Evolutionary conservation across 1,284 basidiomycete genomes (phyloP), one percentile per base, ranked within the genome.

Genomic region (Psilocybe mexicana): DNA sequence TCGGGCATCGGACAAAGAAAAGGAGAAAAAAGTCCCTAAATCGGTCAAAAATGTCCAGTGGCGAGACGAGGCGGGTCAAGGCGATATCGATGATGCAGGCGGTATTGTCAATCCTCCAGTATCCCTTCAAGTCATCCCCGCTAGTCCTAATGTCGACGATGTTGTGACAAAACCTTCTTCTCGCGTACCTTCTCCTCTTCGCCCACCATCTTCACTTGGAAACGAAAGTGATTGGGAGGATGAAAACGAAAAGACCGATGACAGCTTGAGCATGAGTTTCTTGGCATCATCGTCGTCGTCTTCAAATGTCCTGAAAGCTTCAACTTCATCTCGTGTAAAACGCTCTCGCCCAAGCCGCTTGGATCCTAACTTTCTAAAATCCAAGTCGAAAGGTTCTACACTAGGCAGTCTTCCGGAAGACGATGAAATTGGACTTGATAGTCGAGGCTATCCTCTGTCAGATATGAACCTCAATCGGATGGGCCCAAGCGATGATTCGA

Each of bases 171-270:
- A 60, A 49, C 52, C 51, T 28, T 33, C 50, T 11, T 23, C 46
- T 35, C 66, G 70, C 30, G 68, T 64, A 23, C 58, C 64, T 52
- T 70, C 61, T 63, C 72, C 67, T 63, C 67, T 57, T 6, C 67
- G 62, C 49, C 66, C 60, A 36, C 69, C 65, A 30, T 70, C 68
- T 43, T 60, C 67, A 28, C 58, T 70, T 36, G 82, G 87, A 6
- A 90, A 88, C 2, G 90, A 93, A 65, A 90, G 87, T 68, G 92
- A 93, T 58, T 94, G 92, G 92, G 92, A 93, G 71, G 92, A 93
- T 67, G 92, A 92, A 67, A 83, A 87, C 65, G 90, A 92, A 67
- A 86, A 82, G 72, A 89, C 87, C 1, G 89, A 93, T 12, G 88
- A 90, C 48, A 89, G 86, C 66, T 67, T 87, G 63, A 83, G 77